Base-by-base conservation (phyloP, 2,329 filamentous ascomycete species). In the Colletotrichum sp. region DNA sequence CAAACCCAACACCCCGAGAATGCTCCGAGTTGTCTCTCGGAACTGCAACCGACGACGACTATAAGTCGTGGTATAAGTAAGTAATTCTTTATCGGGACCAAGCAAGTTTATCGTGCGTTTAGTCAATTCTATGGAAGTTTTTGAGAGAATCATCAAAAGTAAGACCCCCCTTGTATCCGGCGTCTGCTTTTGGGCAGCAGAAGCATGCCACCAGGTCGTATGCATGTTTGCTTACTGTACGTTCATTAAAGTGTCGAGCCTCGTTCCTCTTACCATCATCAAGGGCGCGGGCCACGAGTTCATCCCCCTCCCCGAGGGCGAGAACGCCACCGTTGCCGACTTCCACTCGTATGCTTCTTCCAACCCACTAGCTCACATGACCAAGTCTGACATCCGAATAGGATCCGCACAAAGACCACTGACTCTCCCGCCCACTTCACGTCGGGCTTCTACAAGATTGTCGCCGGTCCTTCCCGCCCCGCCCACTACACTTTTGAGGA, bases 401-500 rank as follows among this genome's bases (percentile, higher is more conserved):
- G 63, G 1, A 69, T 77, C 28, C 76, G 69, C 59, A 76, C 76
- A 3, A 59, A 77, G 24, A 72, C 63, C 13, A 52, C 52, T 2
- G 63, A 67, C 24, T 72, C 70, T 13, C 70, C 62, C 13, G 36
- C 70, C 5, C 26, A 68, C 26, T 68, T 68, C 24, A 67, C 63
- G 3, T 72, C 70, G 5, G 49, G 49, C 15, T 76, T 77, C 69
- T 77, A 76, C 57, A 77, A 77, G 69, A 77, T 76, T n/a, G 49
- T 52, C 15, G 64, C 73, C 26, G 76, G 76, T 5, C 76, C 76
- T 36, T 18, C 72, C 13, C 57, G 67, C 6, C 76, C 76, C 8
- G 72, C 72, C 7, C 55, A 57, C 12, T 77, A 76, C 55, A 69
- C 72, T 0, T 81, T 82, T 5, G 81, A 83, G 15, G 81, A 83